Percentiles rank a stretch among this genome's conserved stretches.
Evolutionary conservation across 176 grass and related monocot species (phyloP).

Genomic region (Carex parvula): DNA sequence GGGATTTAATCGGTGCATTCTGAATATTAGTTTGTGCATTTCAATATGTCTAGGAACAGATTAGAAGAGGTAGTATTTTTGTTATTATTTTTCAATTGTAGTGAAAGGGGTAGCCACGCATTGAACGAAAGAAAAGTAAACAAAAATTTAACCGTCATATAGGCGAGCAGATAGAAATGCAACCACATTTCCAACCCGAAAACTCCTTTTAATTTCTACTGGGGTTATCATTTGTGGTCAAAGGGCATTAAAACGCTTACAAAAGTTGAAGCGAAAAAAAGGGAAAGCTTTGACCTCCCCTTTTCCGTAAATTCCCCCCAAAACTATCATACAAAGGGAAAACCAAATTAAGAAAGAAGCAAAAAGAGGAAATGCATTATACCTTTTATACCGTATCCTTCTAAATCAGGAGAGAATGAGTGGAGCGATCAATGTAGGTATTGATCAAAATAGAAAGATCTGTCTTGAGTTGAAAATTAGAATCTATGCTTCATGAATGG

Average conservation of each 20-base stretch:
- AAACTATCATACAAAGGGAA: background rate
- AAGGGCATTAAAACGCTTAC: background rate
- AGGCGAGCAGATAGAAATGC: background rate
- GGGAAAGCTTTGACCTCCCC: background rate
- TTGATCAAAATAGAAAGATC: background rate
- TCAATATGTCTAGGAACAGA: background rate
- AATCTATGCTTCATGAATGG: background rate
- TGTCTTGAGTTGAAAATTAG: background rate
- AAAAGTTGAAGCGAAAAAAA: background rate
- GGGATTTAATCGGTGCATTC: background rate
- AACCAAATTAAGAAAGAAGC: background rate
- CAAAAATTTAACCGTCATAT: background rate
- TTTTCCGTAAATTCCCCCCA: background rate
- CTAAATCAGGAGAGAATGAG: background rate
- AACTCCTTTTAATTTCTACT: background rate
- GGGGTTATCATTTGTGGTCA: background rate
- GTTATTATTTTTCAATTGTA: background rate
- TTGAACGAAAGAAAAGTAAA: background rate
- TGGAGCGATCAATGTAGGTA: background rate
- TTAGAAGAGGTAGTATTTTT: background rate
- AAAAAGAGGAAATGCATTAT: background rate
- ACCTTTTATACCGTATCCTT: background rate
- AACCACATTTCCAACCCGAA: background rate
- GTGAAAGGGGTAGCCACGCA: background rate
- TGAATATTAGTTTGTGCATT: background rate